These are phyloP conservation scores for Candida adriatica DNA, from an alignment of 805 yeast species.

Conservation along the genomic window DNA sequence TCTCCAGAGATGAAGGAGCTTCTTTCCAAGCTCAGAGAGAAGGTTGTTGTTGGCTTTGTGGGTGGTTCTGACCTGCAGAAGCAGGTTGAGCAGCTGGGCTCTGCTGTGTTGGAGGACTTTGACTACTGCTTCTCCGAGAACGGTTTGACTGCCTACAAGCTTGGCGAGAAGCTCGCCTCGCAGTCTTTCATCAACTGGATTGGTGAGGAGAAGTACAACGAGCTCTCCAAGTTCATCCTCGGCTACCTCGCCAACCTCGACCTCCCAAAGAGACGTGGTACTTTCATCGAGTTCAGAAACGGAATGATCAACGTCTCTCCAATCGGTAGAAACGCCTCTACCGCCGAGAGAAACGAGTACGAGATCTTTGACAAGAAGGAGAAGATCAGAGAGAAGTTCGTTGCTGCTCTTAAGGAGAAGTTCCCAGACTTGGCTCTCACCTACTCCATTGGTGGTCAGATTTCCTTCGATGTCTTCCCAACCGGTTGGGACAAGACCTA, in stretches of 20 bases:
- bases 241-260: constrained; percentile 81
- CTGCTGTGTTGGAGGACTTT: constrained; percentile 66
- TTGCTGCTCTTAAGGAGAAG: constrained; percentile 71
- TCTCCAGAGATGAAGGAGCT: constrained; percentile 73
- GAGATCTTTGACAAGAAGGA: constrained; percentile 78
- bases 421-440: constrained; percentile 84
- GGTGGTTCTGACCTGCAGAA: constrained; percentile 95
- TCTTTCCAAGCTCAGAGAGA: constrained; percentile 72
- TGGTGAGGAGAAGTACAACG: constrained; percentile 91
- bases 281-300: constrained; percentile 97
- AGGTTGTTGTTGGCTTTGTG: constrained; percentile 93
- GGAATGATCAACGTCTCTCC: constrained; percentile 99
- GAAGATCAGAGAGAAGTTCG: constrained; percentile 80
- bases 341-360: constrained; percentile 86
- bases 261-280: constrained; percentile 96
- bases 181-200: constrained; percentile 94
- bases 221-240: constrained; percentile 78
- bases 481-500: constrained; percentile 99
- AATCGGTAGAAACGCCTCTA: constrained; percentile 96
- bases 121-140: constrained; percentile 97
- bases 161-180: constrained; percentile 81
- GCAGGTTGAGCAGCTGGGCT: constrained; percentile 94
- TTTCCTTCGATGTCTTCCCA: constrained; percentile 99
- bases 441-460: constrained; percentile 98
- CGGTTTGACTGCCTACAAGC: constrained; percentile 95